Percentiles rank a stretch among this genome's conserved stretches.
Conservation (phyloP, 2,329 filamentous ascomycete species). For the Rutstroemia sp. region DNA sequence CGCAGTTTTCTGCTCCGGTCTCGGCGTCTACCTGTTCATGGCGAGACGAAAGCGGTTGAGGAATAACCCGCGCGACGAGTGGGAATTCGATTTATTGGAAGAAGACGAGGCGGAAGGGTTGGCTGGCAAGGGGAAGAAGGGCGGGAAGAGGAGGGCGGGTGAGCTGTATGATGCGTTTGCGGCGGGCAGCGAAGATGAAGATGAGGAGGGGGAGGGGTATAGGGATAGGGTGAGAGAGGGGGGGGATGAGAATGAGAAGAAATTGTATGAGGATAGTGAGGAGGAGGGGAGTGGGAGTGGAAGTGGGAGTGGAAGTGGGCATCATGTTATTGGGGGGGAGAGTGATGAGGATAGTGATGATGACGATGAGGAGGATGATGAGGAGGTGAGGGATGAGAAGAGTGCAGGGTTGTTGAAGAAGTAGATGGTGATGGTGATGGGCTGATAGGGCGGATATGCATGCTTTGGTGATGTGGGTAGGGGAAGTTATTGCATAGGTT, state of each 20-base stretch:
- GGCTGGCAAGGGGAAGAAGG: conserved; percentile 39
- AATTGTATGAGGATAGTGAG: too few species aligned
- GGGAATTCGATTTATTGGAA: conserved; percentile 90
- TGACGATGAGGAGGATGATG: conserved; percentile 32
- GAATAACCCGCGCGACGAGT: conserved; percentile 70
- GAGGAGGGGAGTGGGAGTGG: too few species aligned
- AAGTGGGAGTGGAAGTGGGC: too few species aligned
- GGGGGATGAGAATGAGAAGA: too few species aligned
- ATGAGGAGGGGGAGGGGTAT: conserved; percentile 28
- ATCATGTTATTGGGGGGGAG: conserved; percentile 27
- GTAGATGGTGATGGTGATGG: background rate
- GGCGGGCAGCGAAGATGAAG: conserved; percentile 73
- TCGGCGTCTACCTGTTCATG: conserved; percentile 76
- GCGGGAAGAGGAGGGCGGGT: conserved; percentile 57
- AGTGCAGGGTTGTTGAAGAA: background rate
- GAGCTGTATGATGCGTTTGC: conserved; percentile 98
- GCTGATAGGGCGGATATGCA: too few species aligned
- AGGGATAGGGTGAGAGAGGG: background rate
- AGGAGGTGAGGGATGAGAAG: conserved; percentile 9
- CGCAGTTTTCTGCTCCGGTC: conserved; percentile 68
- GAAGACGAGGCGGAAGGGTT: conserved; percentile 64
- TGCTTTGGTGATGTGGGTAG: too few species aligned
- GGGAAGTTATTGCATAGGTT: too few species aligned
- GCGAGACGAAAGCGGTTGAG: conserved; percentile 70
- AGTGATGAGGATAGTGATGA: conserved; percentile 31